phyloP scores from a whole-genome alignment of 1,284 basidiomycete species.

The Fistulina hepatica region DNA sequence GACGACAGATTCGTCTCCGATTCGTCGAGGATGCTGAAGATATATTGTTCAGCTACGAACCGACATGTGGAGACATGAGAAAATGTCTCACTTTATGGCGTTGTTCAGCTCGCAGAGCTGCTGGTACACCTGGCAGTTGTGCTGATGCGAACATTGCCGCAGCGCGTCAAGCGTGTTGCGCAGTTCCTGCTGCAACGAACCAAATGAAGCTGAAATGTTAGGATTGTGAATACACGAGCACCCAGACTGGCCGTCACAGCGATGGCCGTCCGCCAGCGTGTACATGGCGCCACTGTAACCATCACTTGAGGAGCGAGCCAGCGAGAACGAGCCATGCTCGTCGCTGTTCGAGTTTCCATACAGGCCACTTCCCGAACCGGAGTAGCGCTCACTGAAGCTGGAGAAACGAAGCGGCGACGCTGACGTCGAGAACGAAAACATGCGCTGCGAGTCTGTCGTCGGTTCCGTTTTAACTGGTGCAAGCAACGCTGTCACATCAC shows the following conservation, averaged over 20 bases:
- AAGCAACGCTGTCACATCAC: slow-evolving; percentile 31
- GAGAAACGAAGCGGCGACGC: slow-evolving; percentile 29
- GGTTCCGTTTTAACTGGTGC: slow-evolving; percentile 51
- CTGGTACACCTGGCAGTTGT: slow-evolving; percentile 46
- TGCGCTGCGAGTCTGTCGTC: slow-evolving; percentile 34
- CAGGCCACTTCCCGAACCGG: slow-evolving; percentile 8
- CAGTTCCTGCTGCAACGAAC: slow-evolving; percentile 57
- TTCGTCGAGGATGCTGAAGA: slow-evolving; percentile 38
- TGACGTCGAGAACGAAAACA: slow-evolving; percentile 53
- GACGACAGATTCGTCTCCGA: slow-evolving; percentile 27
- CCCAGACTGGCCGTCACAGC: too few relatives aligned
- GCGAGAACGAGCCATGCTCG: too few relatives aligned
- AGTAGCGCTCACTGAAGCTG: slow-evolving; percentile 13
- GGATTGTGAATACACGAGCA: too few relatives aligned
- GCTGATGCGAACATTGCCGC: slow-evolving; percentile 51
- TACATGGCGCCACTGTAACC: slow-evolving; percentile 31
- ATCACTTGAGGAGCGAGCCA: slow-evolving; percentile 20
- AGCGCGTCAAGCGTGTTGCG: slow-evolving; percentile 45
- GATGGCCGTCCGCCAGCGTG: slow-evolving; percentile 33
- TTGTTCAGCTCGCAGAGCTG: slow-evolving; percentile 52
- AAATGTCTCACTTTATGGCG: slow-evolving; percentile 51
- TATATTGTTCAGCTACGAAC: not conserved
- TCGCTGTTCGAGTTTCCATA: too few relatives aligned
- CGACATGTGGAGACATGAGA: slow-evolving; percentile 7
- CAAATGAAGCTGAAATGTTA: too few relatives aligned